Evolutionary conservation across 495 filamentous ascomycete genomes (phyloP).

Genomic region (Hypoxylon subgilvum): DNA sequence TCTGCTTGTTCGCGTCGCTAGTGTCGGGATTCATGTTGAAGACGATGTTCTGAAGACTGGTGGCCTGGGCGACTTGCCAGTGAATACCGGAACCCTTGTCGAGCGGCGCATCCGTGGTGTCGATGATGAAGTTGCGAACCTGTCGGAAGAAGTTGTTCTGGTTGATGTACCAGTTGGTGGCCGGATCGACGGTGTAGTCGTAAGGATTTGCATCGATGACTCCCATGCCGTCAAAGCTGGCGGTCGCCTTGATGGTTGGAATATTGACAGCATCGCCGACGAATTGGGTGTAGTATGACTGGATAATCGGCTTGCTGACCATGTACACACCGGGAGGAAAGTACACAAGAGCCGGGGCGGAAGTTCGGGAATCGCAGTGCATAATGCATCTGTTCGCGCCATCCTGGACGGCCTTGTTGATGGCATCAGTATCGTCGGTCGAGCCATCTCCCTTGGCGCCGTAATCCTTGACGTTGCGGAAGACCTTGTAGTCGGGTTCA

Average conservation of each 20-base stretch:
- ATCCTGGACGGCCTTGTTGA: constrained; percentile 80
- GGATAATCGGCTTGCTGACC: constrained; percentile 69
- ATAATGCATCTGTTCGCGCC: constrained; percentile 73
- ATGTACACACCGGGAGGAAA: constrained; percentile 81
- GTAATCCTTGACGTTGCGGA: constrained; percentile 86
- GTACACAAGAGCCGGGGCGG: constrained; percentile 75
- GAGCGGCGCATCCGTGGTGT: constrained; percentile 73
- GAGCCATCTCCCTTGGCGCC: constrained; percentile 78
- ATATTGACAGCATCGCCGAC: constrained; percentile 71
- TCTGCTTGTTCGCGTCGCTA: constrained; percentile 71
- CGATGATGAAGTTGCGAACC: constrained; percentile 92
- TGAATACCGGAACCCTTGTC: constrained; percentile 80
- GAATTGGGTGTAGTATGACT: constrained; percentile 82
- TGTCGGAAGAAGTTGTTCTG: constrained; percentile 99
- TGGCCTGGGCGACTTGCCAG: constrained; percentile 98
- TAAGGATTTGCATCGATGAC: constrained; percentile 93
- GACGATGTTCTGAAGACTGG: constrained; percentile 85
- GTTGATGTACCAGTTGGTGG: constrained; percentile 75
- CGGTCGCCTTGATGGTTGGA: constrained; percentile 78
- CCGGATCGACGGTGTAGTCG: constrained; percentile 46
- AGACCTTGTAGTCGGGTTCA: constrained; percentile 69
- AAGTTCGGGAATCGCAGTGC: constrained; percentile 82
- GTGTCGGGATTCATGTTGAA: constrained; percentile 86
- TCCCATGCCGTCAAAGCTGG: constrained; percentile 80
- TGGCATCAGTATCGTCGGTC: constrained; percentile 87